phyloP scores from a whole-genome alignment of 305 asterid species.

The Caryopteris hybrid region DNA sequence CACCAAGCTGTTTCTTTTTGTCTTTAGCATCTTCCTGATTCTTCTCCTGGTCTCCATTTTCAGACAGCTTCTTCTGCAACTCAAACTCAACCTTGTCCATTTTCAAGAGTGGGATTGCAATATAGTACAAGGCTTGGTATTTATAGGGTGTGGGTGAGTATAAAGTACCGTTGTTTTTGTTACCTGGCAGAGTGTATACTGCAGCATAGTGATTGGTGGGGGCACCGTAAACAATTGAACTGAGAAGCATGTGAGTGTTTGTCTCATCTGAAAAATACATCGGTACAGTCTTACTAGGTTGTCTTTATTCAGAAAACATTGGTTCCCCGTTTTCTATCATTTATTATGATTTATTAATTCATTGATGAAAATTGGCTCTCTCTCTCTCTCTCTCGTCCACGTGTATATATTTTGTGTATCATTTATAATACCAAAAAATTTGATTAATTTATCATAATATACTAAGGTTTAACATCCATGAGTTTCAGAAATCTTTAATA shows the following conservation, averaged over 20 bases:
- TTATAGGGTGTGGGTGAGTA: conserved; percentile 21
- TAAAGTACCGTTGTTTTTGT: too few species aligned
- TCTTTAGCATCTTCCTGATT: conserved; percentile 13
- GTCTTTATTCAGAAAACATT: not conserved
- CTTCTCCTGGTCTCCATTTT: conserved; percentile 30
- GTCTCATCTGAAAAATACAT: too few species aligned
- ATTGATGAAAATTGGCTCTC: too few species aligned
- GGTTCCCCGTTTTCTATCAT: not conserved
- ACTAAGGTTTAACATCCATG: too few species aligned
- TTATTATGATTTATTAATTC: too few species aligned
- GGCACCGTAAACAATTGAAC: not conserved
- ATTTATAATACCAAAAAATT: too few species aligned
- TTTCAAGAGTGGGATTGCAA: conserved; percentile 11
- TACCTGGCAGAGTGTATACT: not conserved
- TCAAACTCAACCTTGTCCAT: conserved; percentile 27
- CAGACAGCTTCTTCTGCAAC: conserved; percentile 26
- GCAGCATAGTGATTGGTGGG: conserved; percentile 13
- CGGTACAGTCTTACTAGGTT: too few species aligned
- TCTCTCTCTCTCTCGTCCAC: too few species aligned
- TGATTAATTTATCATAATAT: too few species aligned
- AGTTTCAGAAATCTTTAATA: too few species aligned
- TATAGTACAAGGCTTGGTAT: conserved; percentile 4
- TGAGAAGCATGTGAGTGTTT: conserved; percentile 28
- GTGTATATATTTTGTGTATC: too few species aligned
- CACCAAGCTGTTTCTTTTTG: conserved; percentile 40